Evolutionary conservation across 805 yeast genomes (phyloP), one percentile per base, ranked within the genome.

Genomic region (Alloascoidea hylecoeti): DNA sequence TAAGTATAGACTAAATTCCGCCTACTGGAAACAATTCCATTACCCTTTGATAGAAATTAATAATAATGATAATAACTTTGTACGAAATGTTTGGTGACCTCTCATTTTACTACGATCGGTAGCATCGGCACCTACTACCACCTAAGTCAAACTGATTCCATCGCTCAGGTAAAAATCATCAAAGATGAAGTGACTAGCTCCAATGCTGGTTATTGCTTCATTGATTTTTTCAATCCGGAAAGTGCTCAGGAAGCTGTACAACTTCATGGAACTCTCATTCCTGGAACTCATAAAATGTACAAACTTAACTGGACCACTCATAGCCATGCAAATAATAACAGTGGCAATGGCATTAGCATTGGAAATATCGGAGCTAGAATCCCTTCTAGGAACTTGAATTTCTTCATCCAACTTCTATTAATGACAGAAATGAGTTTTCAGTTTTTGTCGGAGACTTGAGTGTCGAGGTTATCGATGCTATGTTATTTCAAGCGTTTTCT

Each of bases 361-460:
- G n/a, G 9, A 48, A 57, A 3, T 53, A 53, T 41, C 48, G 17
- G 44, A 45, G 18, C 35, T 49, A 18, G 17, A 41, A 19, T 4
- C 44, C 15, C 16, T 5, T 15, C 6, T 16, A 30, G 16, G 14
- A 16, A 12, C 15, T 6, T 15, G 12, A 6, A 3, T n/a, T 9
- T 23, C 30, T 23, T 9, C 30, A 23, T n/a, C n/a, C n/a, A n/a
- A n/a, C n/a, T n/a, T n/a, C n/a, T n/a, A n/a, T n/a, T n/a, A n/a
- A n/a, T n/a, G n/a, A n/a, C n/a, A n/a, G n/a, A n/a, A 23, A 23
- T 19, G 86, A 78, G 44, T 68, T 56, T 45, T 78, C 95, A 1
- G 64, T 88, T 16, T 86, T 86, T 57, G 89, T 88, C 14, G 95
- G 95, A 35, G 96, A 85, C 54, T 58, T 86, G 44, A 75, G 78